Evolutionary conservation across 1,284 basidiomycete species (phyloP).

Genomic region (Tremellales sp.): DNA sequence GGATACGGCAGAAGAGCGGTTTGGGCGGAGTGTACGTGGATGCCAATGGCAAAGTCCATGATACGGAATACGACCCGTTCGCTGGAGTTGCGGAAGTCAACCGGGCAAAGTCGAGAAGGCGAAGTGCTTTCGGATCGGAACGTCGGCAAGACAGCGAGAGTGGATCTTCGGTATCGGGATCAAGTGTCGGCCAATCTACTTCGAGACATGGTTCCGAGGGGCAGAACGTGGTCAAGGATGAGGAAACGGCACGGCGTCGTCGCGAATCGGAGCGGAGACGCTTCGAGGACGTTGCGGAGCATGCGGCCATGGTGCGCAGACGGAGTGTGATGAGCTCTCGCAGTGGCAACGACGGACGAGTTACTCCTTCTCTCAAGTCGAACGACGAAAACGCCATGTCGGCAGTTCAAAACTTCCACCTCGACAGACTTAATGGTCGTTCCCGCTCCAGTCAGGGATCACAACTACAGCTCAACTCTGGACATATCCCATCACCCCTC

Average conservation of each 20-base stretch:
- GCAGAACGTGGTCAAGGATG: slow-evolving; percentile 26
- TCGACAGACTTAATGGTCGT: slow-evolving; percentile 6
- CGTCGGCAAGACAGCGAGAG: slow-evolving; percentile 21
- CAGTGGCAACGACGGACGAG: not conserved
- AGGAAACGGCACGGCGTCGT: slow-evolving; percentile 33
- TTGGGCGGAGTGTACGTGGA: slow-evolving; percentile 41
- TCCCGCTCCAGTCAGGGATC: slow-evolving; percentile 16
- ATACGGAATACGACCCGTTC: slow-evolving; percentile 49
- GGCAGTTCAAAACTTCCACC: slow-evolving; percentile 4
- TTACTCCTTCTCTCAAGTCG: slow-evolving; percentile 3
- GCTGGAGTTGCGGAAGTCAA: slow-evolving; percentile 40
- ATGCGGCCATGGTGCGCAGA: slow-evolving; percentile 31
- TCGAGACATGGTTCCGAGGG: slow-evolving; percentile 10
- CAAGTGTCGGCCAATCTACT: not conserved
- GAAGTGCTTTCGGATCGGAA: slow-evolving; percentile 42
- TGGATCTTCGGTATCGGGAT: slow-evolving; percentile 3
- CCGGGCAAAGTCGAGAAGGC: slow-evolving; percentile 33
- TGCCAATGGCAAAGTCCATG: slow-evolving; percentile 42
- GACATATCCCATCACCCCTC: slow-evolving; percentile 34
- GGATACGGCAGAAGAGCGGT: not conserved
- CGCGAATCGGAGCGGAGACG: slow-evolving; percentile 37
- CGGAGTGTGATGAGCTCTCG: slow-evolving; percentile 27
- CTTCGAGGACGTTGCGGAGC: slow-evolving; percentile 37
- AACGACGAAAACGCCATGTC: slow-evolving; percentile 16
- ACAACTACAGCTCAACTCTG: too few species aligned